Base-by-base conservation (phyloP, 2,329 filamentous ascomycete species). In the Penicillium sp. region DNA sequence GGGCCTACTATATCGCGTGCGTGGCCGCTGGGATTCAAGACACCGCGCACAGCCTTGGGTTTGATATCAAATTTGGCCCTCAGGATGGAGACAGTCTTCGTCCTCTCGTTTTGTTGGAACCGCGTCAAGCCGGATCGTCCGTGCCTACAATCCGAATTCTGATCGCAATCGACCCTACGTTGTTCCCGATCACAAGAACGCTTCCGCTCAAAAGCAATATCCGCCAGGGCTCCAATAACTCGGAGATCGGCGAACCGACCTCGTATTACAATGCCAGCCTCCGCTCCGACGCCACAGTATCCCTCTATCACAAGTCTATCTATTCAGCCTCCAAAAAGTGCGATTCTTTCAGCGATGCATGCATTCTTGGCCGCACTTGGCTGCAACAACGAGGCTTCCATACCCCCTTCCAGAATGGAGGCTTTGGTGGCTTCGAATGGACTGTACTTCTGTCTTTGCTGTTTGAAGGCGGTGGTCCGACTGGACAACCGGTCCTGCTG, bases 381-480 rank as follows among this genome's bases (percentile, higher is more conserved):
- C 81, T 99, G 40, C 87, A 87, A 64, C 93, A 97, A 75, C 85
- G 93, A 54, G 92, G 92, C 0, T 90, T 97, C 63, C 83, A 82
- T 16, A 84, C 89, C 44, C 78, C 82, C 23, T 75, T 92, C n/a
- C 81, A 84, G 2, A 78, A 82, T 43, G 93, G 94, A 44, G 94
- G 94, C 0, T 97, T 99, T 71, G 94, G 94, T 3, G 86, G 91
- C 64, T 96, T 96, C 63, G 94, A 99, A 72, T 97, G 91, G 91
- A 83, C 89, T 0, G 78, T 85, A n/a, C 78, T 94, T 48, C 84
- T 92, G 70, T 90, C 92, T 33, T 79, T 96, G 15, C 78, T 97
- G 2, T 80, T 97, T 41, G 87, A 91, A 72, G 85, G 84, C n/a
- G 90, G 90, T 27, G 88, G 87, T 7, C 83, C 85, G 7, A 87